Evolutionary conservation across 2,329 filamentous ascomycete species (phyloP), one percentile per base, ranked within the genome.

Genomic region (Rhytidhysteron rufulum): DNA sequence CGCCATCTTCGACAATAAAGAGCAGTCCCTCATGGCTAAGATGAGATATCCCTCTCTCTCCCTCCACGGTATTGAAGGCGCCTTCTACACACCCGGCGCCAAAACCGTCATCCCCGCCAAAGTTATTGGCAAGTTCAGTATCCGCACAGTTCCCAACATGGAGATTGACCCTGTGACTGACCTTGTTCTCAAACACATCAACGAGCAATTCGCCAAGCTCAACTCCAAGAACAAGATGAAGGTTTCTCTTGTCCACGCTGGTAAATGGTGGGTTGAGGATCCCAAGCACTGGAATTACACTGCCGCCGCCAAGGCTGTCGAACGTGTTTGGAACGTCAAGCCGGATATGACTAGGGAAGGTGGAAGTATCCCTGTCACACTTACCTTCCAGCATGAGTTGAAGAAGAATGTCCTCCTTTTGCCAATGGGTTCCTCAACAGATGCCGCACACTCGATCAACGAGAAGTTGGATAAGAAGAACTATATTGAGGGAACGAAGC

Each of bases 251-350:
- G 83, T 91, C 69, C 93, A 98, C 74, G 84, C 83, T 44, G 93
- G 93, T 54, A 96, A 96, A 72, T 98, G 93, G 93, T 98, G 93
- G 93, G 89, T 95, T 34, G 89, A 94, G 34, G 90, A 86, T 62
- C 91, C 93, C 21, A 93, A 95, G 72, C 91, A 98, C 78, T 97
- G 93, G 89, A 98, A 98, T 78, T 98, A 97, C 72, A 80, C 82
- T 21, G 91, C 91, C 19, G 93, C 93, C 11, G 82, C 85, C 61
- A 97, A 95, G 78, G 93, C 93, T n/a, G 89, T 93, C 24, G 85
- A 97, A 75, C 82, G 88, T 50, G 93, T 98, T 27, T 98, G 89
- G 80, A 87, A 87, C 39, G 85, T 95, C 40, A 78, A 89, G 73
- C 93, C 93, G 19, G 93, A 98, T 71, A 85, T 95, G 69, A 98